phyloP scores from a whole-genome alignment of 2,329 filamentous ascomycete genomes.

The Colletotrichum sp. region DNA sequence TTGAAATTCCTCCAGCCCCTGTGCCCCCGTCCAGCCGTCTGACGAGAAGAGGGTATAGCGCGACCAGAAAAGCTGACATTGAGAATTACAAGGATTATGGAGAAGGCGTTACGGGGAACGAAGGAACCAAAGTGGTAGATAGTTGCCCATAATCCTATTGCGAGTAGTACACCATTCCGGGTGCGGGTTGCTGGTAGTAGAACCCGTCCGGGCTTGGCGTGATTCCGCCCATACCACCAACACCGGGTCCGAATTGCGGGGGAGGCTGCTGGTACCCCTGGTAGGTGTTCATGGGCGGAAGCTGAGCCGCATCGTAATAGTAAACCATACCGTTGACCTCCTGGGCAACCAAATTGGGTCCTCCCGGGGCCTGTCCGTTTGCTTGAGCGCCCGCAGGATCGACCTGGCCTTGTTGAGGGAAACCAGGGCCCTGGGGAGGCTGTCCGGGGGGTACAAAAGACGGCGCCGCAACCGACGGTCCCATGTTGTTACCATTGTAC shows the following conservation, averaged over 20 bases:
- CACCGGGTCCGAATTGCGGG: conserved; percentile 40
- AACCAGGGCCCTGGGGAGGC: conserved; percentile 45
- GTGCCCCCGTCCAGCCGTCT: conserved; percentile 13
- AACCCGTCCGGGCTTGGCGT: conserved; percentile 71
- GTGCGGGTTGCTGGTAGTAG: conserved; percentile 68
- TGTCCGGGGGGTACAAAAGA: conserved; percentile 65
- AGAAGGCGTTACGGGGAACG: conserved; percentile 22
- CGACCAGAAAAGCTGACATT: conserved; percentile 14
- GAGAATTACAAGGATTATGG: conserved; percentile 37
- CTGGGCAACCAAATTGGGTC: conserved; percentile 72
- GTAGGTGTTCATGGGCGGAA: conserved; percentile 56
- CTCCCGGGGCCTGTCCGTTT: conserved; percentile 50
- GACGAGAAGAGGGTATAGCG: conserved; percentile 18
- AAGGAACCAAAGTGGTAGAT: conserved; percentile 1
- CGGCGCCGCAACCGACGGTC: conserved; percentile 43
- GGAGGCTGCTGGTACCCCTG: conserved; percentile 52
- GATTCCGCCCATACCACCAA: conserved; percentile 78
- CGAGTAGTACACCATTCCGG: conserved; percentile 66
- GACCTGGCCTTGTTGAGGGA: conserved; percentile 47
- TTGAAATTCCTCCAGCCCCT: conserved; percentile 18
- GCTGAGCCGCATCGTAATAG: conserved; percentile 84
- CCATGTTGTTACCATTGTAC: conserved; percentile 31
- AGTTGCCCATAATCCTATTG: conserved; percentile 49
- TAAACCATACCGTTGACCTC: conserved; percentile 97
- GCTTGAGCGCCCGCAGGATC: conserved; percentile 35